These are phyloP conservation scores for Phaeodactylum tricornutum DNA, from an alignment of 108 stramenopile genomes.

Conservation along the genomic window DNA sequence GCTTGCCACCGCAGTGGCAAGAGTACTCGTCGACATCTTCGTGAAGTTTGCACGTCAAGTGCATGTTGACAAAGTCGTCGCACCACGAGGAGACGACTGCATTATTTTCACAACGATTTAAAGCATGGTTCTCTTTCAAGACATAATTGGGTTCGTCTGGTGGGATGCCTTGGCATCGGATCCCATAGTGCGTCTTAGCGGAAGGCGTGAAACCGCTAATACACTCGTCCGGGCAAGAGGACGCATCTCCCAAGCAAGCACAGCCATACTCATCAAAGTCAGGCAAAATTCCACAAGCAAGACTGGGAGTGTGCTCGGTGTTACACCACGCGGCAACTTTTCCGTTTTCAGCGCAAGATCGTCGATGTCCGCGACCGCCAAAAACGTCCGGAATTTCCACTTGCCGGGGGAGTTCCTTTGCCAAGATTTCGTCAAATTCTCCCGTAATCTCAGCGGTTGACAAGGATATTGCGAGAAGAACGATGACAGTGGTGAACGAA, in stretches of 20 bases:
- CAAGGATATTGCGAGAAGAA: no score
- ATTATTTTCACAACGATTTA: slow-evolving; percentile 21
- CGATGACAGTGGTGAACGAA: no score
- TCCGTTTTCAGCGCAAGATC: slow-evolving; percentile 14
- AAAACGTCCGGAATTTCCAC: no score
- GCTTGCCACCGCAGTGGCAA: slow-evolving; percentile 12
- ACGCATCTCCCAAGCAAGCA: slow-evolving; percentile 10
- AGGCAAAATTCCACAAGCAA: slow-evolving; percentile 10
- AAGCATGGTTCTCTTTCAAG: slow-evolving; percentile 3
- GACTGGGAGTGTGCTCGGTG: not conserved
- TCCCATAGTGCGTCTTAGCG: slow-evolving; percentile 11
- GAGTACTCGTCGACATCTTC: slow-evolving; percentile 16
- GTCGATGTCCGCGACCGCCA: no score
- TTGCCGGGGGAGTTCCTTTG: no score
- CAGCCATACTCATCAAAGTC: slow-evolving; percentile 14
- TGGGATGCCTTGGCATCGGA: slow-evolving; percentile 19
- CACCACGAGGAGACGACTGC: slow-evolving; percentile 22
- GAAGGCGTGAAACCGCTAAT: not conserved
- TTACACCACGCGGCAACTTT: slow-evolving; percentile 19
- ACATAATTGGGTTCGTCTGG: slow-evolving; percentile 24
- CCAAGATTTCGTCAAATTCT: no score
- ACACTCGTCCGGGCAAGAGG: slow-evolving; percentile 18
- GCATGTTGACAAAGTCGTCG: slow-evolving; percentile 7
- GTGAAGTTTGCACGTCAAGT: slow-evolving; percentile 12
- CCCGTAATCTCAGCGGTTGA: no score